These are phyloP conservation scores for Candida ortonii DNA, from an alignment of 805 yeast genomes.

Conservation along the genomic window DNA sequence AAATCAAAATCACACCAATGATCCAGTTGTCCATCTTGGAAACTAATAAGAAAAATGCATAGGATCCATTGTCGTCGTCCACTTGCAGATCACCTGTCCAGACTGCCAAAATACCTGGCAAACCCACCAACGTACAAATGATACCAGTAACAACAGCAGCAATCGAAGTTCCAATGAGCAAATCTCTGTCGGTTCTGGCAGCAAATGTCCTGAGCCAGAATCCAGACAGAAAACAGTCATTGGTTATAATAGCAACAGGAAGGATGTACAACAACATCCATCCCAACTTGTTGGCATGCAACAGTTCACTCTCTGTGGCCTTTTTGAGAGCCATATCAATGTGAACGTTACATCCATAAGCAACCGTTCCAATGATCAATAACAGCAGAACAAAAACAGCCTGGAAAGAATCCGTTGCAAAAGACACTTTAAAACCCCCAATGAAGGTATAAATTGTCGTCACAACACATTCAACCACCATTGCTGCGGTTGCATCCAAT, in stretches of 20 bases:
- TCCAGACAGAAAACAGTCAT: constrained; percentile 86
- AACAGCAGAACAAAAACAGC: constrained; percentile 68
- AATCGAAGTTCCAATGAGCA: constrained; percentile 69
- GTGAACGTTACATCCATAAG: constrained; percentile 72
- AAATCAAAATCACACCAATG: constrained; percentile 76
- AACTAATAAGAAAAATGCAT: constrained; percentile 71
- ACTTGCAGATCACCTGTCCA: constrained; percentile 75
- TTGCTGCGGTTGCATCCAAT: constrained; percentile 71
- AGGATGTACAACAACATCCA: constrained; percentile 88
- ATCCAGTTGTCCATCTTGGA: constrained; percentile 81
- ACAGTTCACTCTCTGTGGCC: constrained; percentile 62
- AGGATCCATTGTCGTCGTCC: constrained; percentile 53
- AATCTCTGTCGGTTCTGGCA: constrained; percentile 70
- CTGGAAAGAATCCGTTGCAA: constrained; percentile 82
- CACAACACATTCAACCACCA: constrained; percentile 81
- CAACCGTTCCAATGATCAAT: constrained; percentile 68
- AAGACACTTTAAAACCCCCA: constrained; percentile 89
- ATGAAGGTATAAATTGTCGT: constrained; percentile 82
- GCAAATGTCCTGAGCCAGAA: constrained; percentile 96
- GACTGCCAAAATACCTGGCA: constrained; percentile 83
- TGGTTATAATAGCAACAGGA: constrained; percentile 82
- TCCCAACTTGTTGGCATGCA: constrained; percentile 68
- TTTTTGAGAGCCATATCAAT: constrained; percentile 55
- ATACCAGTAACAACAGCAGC: constrained; percentile 67
- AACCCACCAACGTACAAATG: constrained; percentile 70